Evolutionary conservation across 306 rosid species (phyloP), one percentile per base, ranked within the genome.

Genomic region (Canavalia gladiata): DNA sequence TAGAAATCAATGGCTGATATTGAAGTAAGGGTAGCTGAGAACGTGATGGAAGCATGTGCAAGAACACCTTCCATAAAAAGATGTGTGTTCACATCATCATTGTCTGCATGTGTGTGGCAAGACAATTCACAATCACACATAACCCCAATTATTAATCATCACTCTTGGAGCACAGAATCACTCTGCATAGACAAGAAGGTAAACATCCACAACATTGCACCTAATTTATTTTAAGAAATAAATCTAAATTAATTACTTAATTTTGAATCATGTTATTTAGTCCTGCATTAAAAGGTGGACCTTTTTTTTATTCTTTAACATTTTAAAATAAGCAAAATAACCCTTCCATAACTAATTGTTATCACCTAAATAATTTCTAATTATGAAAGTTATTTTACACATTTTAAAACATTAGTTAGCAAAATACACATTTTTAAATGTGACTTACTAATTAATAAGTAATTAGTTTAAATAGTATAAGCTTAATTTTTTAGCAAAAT

Each of bases 11-110:
- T 95, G 98, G 97, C 83, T 1, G 99, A 90, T 66, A 81, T 93
- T 31, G 99, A 95, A 86, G 93, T 84, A 0, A 89, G 77, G 62
- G 94, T 77, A 2, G 83, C 88, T 18, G 94, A 93, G 89, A 90
- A 88, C 85, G 99, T 95, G 75, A 90, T 95, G 88, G 89, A 82
- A 75, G 99, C 97, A 52, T 95, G 98, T 69, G 88, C 94, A 71
- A 83, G 86, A 85, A 85, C 97, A 63, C 60, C 88, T 30, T 86
- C 97, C 0, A 84, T 95, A 28, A 89, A 87, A 29, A 91, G 84
- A 83, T 95, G 97, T 72, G 94, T 95, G 1, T 75, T 95, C 77
- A 95, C 99, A 37, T 95, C 99, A 47, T 93, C 99, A 31, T 90
- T 95, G 46, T 67, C 86, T 2, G 92, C 99, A 63, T 93, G 98